These are phyloP conservation scores for Fusarium subtropicale DNA, from an alignment of 2,329 filamentous ascomycete genomes.

Conservation along the genomic window DNA sequence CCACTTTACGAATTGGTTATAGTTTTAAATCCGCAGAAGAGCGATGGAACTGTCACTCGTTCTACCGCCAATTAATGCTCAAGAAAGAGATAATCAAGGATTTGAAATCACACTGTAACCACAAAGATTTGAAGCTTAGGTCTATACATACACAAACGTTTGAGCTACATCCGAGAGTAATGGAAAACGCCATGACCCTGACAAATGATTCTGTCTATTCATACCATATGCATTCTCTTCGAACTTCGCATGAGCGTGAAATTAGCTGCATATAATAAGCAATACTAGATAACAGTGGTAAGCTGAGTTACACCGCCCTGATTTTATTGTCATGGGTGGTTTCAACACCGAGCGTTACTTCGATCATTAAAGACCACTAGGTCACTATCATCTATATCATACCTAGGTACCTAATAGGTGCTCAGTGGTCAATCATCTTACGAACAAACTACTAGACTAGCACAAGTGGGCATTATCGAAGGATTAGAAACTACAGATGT, in stretches of 20 bases:
- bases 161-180: neutral
- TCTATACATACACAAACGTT: neutral
- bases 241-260: neutral
- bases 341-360: neutral
- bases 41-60: neutral
- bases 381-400: neutral
- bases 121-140: neutral
- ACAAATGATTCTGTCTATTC: neutral
- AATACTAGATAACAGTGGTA: neutral
- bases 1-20: constrained; percentile 7
- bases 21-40: neutral
- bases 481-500: neutral
- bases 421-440: neutral
- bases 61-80: neutral
- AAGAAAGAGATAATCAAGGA: neutral
- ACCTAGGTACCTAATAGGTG: neutral
- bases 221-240: neutral
- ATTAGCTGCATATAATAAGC: neutral
- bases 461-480: neutral
- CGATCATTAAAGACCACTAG: neutral
- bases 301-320: neutral
- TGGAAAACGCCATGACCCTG: neutral
- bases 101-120: neutral
- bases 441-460: neutral
- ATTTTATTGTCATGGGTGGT: neutral